Percentiles rank a stretch among this genome's conserved stretches.
phyloP scores from a whole-genome alignment of 2,329 filamentous ascomycete genomes.

The Fusarium robinianum region DNA sequence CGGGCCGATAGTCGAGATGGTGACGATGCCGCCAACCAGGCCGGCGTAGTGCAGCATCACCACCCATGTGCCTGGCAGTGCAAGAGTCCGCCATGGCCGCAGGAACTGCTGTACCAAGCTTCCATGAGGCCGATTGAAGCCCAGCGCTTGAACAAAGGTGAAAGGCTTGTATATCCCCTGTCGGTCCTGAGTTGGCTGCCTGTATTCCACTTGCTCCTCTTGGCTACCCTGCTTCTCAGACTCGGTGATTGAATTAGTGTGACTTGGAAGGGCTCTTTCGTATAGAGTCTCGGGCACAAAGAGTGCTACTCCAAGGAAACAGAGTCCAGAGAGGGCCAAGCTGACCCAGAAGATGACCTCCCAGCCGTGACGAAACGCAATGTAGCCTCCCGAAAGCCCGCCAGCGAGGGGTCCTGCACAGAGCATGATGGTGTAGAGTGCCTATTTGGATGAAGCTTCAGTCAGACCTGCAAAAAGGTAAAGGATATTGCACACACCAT shows the following conservation, averaged over 20 bases:
- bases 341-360: conserved; percentile 41
- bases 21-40: conserved; percentile 42
- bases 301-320: conserved; percentile 36
- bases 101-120: conserved; percentile 8
- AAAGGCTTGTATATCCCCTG: neutral
- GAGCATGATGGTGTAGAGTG: conserved; percentile 42
- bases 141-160: conserved; percentile 14
- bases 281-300: conserved; percentile 44
- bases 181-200: neutral
- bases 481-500: conserved; percentile 27
- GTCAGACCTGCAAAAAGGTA: neutral
- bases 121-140: conserved; percentile 14
- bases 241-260: neutral
- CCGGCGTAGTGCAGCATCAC: conserved; percentile 45
- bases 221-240: conserved; percentile 10
- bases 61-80: conserved; percentile 8
- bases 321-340: conserved; percentile 31
- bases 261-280: conserved; percentile 17
- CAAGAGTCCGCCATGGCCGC: conserved; percentile 20
- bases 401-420: conserved; percentile 40
- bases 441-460: conserved; percentile 11
- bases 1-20: conserved; percentile 43
- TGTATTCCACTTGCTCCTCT: conserved; percentile 16
- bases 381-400: conserved; percentile 44
- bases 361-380: conserved; percentile 41